phyloP scores from a whole-genome alignment of 2,329 filamentous ascomycete species.

The Penicillium sp. region DNA sequence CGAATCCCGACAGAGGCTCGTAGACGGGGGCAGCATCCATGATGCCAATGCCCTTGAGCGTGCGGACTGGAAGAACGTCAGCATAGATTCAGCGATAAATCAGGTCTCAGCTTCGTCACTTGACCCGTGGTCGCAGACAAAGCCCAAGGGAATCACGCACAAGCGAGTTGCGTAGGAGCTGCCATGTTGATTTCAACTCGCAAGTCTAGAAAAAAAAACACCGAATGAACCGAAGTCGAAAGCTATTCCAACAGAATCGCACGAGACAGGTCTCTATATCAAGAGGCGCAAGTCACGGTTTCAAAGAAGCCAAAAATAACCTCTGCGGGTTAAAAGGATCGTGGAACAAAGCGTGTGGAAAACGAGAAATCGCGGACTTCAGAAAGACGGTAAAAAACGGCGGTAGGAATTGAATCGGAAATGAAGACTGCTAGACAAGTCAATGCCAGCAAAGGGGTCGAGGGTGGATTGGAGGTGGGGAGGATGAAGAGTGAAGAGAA shows the following conservation, averaged over 20 bases:
- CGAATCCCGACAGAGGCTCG: conserved; percentile 78
- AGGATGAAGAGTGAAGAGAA: conserved; percentile 22
- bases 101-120: neutral
- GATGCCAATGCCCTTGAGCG: conserved; percentile 93
- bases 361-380: neutral
- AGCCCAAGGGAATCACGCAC: conserved; percentile 45
- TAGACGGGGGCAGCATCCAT: conserved; percentile 91
- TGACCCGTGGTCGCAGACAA: neutral
- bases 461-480: conserved; percentile 28
- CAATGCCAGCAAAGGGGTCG: conserved; percentile 51
- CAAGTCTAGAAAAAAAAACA: conserved; percentile 10
- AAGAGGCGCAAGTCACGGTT: conserved; percentile 3
- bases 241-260: conserved; percentile 4
- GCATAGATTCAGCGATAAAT: conserved; percentile 15
- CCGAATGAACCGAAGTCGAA: conserved; percentile 15
- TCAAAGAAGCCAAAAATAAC: conserved; percentile 2
- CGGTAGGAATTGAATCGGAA: conserved; percentile 14
- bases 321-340: conserved; percentile 2
- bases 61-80: conserved; percentile 65
- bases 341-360: conserved; percentile 9
- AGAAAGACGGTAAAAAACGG: neutral
- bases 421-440: conserved; percentile 49
- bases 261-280: conserved; percentile 1
- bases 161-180: conserved; percentile 90
- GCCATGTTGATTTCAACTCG: conserved; percentile 62